phyloP scores from a whole-genome alignment of 1,139 yeast species.

The Suhomyces coccinellae region DNA sequence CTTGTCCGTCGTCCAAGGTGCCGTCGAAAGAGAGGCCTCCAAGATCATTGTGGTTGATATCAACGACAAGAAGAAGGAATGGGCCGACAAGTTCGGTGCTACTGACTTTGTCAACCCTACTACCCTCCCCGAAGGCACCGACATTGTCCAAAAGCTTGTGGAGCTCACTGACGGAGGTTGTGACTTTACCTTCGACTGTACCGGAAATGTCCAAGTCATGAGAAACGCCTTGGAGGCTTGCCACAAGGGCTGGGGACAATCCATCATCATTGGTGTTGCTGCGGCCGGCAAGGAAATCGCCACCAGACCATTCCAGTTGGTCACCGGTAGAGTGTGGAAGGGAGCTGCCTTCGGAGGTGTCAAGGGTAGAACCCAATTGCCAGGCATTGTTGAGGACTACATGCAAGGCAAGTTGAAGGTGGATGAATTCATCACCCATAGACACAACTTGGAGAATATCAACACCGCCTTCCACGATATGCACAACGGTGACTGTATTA shows the following conservation, averaged over 20 bases:
- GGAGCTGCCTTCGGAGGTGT: slow-evolving; percentile 99
- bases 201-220: slow-evolving; percentile 95
- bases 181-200: slow-evolving; percentile 95
- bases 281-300: slow-evolving; percentile 97
- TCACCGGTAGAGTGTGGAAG: slow-evolving; percentile 97
- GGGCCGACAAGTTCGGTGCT: slow-evolving; percentile 92
- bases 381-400: slow-evolving; percentile 85
- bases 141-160: slow-evolving; percentile 79
- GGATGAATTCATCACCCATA: slow-evolving; percentile 93
- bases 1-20: slow-evolving; percentile 93
- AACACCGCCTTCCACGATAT: slow-evolving; percentile 91
- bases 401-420: slow-evolving; percentile 81
- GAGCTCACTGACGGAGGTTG: slow-evolving; percentile 96
- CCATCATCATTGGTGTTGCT: slow-evolving; percentile 94
- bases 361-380: slow-evolving; percentile 95
- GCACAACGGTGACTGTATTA: slow-evolving; percentile 91
- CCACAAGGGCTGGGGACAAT: slow-evolving; percentile 99
- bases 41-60: slow-evolving; percentile 86
- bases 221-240: slow-evolving; percentile 94
- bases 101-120: slow-evolving; percentile 90
- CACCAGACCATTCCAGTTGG: slow-evolving; percentile 97
- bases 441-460: slow-evolving; percentile 73
- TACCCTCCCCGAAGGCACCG: slow-evolving; percentile 66
- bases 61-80: slow-evolving; percentile 77
- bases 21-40: slow-evolving; percentile 75